These are phyloP conservation scores for Sporothrix variecibatus DNA, from an alignment of 2,329 filamentous ascomycete species.

Conservation along the genomic window DNA sequence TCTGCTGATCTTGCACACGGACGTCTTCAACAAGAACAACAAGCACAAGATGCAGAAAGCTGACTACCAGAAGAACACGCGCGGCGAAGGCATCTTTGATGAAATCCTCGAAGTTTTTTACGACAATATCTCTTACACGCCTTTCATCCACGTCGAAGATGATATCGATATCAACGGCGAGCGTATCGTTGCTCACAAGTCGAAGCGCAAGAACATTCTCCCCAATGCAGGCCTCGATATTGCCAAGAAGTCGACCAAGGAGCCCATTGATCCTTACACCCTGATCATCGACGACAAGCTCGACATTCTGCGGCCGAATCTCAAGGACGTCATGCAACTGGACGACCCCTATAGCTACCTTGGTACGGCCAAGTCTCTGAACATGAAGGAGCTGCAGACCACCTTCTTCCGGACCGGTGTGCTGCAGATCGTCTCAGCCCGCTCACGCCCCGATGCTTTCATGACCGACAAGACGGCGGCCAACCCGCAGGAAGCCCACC, in stretches of 20 bases:
- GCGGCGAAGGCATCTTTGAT: slow-evolving; percentile 86
- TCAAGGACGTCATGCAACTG: slow-evolving; percentile 89
- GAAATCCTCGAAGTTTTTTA: slow-evolving; percentile 96
- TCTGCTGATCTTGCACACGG: slow-evolving; percentile 91
- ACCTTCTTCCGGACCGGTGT: slow-evolving; percentile 91
- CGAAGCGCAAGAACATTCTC: slow-evolving; percentile 70
- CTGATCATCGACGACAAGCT: slow-evolving; percentile 89
- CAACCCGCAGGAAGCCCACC: slow-evolving; percentile 83
- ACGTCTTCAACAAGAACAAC: slow-evolving; percentile 99
- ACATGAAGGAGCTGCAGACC: slow-evolving; percentile 79
- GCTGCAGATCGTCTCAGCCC: slow-evolving; percentile 89
- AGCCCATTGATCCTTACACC: slow-evolving; percentile 93
- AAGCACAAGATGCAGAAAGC: slow-evolving; percentile 97
- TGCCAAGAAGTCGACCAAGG: slow-evolving; percentile 66
- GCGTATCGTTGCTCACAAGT: slow-evolving; percentile 69
- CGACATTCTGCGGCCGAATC: slow-evolving; percentile 76
- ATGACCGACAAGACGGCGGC: slow-evolving; percentile 82
- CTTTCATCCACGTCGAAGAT: slow-evolving; percentile 96
- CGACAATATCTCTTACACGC: slow-evolving; percentile 97
- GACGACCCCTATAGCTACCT: slow-evolving; percentile 92
- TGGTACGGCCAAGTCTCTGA: slow-evolving; percentile 72
- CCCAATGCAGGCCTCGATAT: slow-evolving; percentile 65
- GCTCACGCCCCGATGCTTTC: slow-evolving; percentile 92
- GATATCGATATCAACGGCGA: slow-evolving; percentile 79
- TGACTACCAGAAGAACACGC: slow-evolving; percentile 94